A percentile compares a stretch with the other conserved stretches of the same genome.
These are phyloP conservation scores for Urostyla sp. DNA, from an alignment of 73 alveolate genomes.

Conservation along the genomic window DNA sequence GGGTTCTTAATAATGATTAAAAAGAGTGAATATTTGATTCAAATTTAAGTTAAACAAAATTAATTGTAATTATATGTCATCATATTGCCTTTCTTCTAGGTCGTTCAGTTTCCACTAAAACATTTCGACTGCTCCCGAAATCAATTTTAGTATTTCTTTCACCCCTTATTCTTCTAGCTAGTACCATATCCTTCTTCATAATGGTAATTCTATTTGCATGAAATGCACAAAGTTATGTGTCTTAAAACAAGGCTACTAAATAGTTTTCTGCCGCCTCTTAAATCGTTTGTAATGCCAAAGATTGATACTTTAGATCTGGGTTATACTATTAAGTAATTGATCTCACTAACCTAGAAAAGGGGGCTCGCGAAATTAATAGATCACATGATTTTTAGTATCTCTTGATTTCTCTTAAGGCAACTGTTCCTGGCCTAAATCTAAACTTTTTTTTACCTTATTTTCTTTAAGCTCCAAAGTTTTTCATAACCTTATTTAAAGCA, in stretches of 20 bases:
- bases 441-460: slow-evolving; percentile 58
- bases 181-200: slow-evolving; percentile 84
- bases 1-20: background rate
- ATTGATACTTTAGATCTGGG: slow-evolving; percentile 46
- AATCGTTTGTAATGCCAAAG: slow-evolving; percentile 58
- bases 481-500: too few species aligned
- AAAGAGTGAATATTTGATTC: background rate
- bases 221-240: slow-evolving; percentile 86
- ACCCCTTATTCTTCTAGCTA: slow-evolving; percentile 88
- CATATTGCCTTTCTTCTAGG: too few species aligned
- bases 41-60: too few species aligned
- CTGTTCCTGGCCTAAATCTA: slow-evolving; percentile 81
- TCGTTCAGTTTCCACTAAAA: too few species aligned
- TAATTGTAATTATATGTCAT: too few species aligned
- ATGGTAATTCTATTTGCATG: slow-evolving; percentile 88
- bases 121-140: too few species aligned
- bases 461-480: too few species aligned
- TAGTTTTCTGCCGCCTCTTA: slow-evolving; percentile 80
- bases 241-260: slow-evolving; percentile 82
- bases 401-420: slow-evolving; percentile 85
- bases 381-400: slow-evolving; percentile 72
- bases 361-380: slow-evolving; percentile 63
- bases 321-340: slow-evolving; percentile 55
- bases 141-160: too few species aligned
- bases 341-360: slow-evolving; percentile 73